These are phyloP conservation scores for Penicillium sp. DNA, from an alignment of 2,329 filamentous ascomycete genomes.

Conservation along the genomic window DNA sequence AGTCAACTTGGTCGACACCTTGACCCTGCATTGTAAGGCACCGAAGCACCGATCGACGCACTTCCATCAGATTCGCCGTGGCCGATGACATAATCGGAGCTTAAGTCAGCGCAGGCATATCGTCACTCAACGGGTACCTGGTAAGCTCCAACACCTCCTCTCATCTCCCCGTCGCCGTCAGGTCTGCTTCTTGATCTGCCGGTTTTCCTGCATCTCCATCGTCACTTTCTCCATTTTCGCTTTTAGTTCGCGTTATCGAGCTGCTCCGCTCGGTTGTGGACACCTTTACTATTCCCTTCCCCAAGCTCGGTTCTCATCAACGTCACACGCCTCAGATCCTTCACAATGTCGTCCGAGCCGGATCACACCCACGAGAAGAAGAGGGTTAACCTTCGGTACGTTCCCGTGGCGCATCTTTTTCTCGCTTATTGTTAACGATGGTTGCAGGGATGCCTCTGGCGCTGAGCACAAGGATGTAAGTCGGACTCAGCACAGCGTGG, in stretches of 20 bases:
- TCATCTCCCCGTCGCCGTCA: slow-evolving; percentile 18
- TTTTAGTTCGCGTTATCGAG: slow-evolving; percentile 11
- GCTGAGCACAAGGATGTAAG: slow-evolving; percentile 78
- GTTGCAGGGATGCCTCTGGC: slow-evolving; percentile 77
- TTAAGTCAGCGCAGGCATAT: slow-evolving; percentile 36
- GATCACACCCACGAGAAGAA: slow-evolving; percentile 66
- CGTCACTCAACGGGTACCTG: slow-evolving; percentile 38
- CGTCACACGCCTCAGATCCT: slow-evolving; percentile 22
- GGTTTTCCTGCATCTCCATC: slow-evolving; percentile 16
- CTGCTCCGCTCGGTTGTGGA: slow-evolving; percentile 25
- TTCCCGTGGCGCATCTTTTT: slow-evolving; percentile 17
- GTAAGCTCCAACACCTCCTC: slow-evolving; percentile 29
- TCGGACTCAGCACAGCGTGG: slow-evolving; percentile 32
- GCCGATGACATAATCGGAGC: slow-evolving; percentile 28
- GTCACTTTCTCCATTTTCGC: slow-evolving; percentile 13
- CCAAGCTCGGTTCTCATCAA: slow-evolving; percentile 27
- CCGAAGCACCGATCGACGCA: slow-evolving; percentile 28
- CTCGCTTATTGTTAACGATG: slow-evolving; percentile 41
- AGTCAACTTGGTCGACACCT: neutral
- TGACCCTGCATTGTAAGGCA: slow-evolving; percentile 8
- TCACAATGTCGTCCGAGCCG: slow-evolving; percentile 70
- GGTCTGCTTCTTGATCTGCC: slow-evolving; percentile 19
- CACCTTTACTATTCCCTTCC: slow-evolving; percentile 17
- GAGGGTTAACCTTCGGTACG: slow-evolving; percentile 81
- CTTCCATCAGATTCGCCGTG: slow-evolving; percentile 40